These are phyloP conservation scores for Auxenochlorella pyrenoidosa DNA, from an alignment of 139 green algal genomes.

Conservation along the genomic window DNA sequence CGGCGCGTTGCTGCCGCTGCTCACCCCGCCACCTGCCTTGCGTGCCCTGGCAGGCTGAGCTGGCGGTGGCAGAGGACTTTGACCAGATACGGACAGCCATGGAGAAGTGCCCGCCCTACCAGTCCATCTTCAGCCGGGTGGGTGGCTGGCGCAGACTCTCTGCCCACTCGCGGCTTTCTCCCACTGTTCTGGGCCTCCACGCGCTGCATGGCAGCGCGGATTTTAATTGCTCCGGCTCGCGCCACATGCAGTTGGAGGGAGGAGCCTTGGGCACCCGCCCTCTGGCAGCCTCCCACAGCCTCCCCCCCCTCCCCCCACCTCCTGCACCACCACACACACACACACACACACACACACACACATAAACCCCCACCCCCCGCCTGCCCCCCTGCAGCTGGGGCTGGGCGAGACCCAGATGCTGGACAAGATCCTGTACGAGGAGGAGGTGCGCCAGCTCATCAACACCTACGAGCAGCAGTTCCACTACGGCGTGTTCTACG, in stretches of 20 bases:
- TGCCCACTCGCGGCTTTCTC: too few relatives aligned
- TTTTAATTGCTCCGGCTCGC: too few relatives aligned
- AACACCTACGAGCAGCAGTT: slow-evolving; percentile 94
- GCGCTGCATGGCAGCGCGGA: too few relatives aligned
- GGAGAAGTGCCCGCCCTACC: slow-evolving; percentile 89
- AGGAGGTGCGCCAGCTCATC: slow-evolving; percentile 85
- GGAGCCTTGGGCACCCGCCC: too few relatives aligned
- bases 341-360: not conserved
- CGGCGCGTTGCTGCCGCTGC: too few relatives aligned
- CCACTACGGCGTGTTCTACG: slow-evolving; percentile 92
- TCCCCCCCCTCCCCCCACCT: too few relatives aligned
- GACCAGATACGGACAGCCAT: slow-evolving; percentile 92
- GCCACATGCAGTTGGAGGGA: too few relatives aligned
- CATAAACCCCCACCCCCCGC: not conserved
- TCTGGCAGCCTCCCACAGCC: not conserved
- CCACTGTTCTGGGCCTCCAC: not conserved
- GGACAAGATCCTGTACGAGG: slow-evolving; percentile 96
- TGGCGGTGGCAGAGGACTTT: slow-evolving; percentile 95
- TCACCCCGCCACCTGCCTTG: too few relatives aligned
- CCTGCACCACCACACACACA: too few relatives aligned
- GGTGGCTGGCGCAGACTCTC: not conserved
- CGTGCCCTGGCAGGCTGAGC: slow-evolving; percentile 85
- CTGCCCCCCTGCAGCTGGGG: slow-evolving; percentile 67
- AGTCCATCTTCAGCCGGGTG: slow-evolving; percentile 88
- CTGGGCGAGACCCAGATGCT: slow-evolving; percentile 93